Percentiles rank a stretch among this genome's conserved stretches.
These are phyloP conservation scores for Solanum paucissectum DNA, from an alignment of 257 asterid genomes.

Conservation along the genomic window DNA sequence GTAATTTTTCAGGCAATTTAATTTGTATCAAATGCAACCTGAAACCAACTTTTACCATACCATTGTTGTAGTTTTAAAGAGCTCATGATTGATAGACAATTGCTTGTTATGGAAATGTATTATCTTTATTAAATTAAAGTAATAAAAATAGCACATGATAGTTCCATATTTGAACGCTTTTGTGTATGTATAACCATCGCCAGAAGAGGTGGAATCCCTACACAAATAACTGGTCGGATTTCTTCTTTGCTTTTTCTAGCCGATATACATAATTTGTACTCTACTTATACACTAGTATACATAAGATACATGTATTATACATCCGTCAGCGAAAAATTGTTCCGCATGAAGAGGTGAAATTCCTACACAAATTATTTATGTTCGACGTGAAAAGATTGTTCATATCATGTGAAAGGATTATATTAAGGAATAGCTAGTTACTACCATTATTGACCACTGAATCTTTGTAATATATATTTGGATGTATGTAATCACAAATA, in stretches of 20 bases:
- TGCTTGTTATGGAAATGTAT: not conserved
- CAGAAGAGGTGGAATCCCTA: no score
- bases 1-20: conserved; percentile 12
- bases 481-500: no score
- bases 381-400: no score
- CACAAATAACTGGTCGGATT: not conserved
- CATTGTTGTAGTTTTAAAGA: conserved; percentile 29
- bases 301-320: no score
- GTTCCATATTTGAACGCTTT: not conserved
- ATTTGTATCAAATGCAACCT: conserved; percentile 14
- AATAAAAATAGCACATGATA: not conserved
- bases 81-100: not conserved
- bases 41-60: conserved; percentile 23
- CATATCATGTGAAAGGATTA: no score
- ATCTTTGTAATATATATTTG: no score
- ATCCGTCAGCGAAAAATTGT: no score
- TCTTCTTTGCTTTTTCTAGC: not conserved
- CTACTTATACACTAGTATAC: no score
- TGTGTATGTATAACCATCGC: not conserved
- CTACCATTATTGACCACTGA: no score
- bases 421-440: no score
- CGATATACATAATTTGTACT: not conserved
- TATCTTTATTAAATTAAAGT: not conserved
- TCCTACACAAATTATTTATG: no score
- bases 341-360: no score